Percentiles rank a stretch among this genome's conserved stretches.
Conservation (phyloP, 768 basidiomycete genomes). For the Flagelloscypha sp. region DNA sequence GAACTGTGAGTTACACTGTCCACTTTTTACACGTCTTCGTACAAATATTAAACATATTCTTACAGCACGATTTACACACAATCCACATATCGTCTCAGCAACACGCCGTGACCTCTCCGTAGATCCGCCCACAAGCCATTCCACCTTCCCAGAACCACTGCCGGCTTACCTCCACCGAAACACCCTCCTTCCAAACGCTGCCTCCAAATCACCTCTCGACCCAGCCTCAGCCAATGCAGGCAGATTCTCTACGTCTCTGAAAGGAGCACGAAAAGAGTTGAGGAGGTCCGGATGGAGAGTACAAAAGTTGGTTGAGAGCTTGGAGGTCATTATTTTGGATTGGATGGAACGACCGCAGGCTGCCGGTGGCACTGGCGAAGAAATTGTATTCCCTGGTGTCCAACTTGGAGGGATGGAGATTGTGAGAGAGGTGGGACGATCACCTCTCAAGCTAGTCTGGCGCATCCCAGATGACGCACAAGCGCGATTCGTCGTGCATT, state of each 20-base stretch:
- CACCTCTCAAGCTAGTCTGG: conserved; percentile 67
- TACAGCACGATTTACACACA: conserved; percentile 62
- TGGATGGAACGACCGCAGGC: conserved; percentile 57
- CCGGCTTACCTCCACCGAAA: conserved; percentile 63
- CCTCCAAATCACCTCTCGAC: conserved; percentile 30
- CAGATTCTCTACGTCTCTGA: conserved; percentile 67
- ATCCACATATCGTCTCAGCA: conserved; percentile 64
- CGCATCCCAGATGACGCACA: conserved; percentile 62
- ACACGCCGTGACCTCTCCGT: conserved; percentile 46
- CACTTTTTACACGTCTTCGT: background rate
- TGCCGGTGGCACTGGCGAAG: conserved; percentile 13
- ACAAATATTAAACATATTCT: conserved; percentile 1
- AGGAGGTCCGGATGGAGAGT: conserved; percentile 53
- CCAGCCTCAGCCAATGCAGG: conserved; percentile 59
- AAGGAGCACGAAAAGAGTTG: conserved; percentile 64
- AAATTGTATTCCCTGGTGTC: conserved; percentile 27
- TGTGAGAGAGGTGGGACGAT: conserved; percentile 59
- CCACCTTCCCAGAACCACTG: conserved; percentile 73
- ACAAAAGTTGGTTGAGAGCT: conserved; percentile 53
- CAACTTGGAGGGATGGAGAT: conserved; percentile 44
- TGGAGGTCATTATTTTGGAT: conserved; percentile 52
- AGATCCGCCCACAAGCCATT: conserved; percentile 29
- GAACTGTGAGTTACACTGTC: conserved; percentile 63
- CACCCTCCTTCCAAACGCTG: conserved; percentile 38
- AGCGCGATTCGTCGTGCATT: conserved; percentile 75